These are phyloP conservation scores for Rhodomyrtus tomentosa DNA, from an alignment of 345 rosid species.

Conservation along the genomic window DNA sequence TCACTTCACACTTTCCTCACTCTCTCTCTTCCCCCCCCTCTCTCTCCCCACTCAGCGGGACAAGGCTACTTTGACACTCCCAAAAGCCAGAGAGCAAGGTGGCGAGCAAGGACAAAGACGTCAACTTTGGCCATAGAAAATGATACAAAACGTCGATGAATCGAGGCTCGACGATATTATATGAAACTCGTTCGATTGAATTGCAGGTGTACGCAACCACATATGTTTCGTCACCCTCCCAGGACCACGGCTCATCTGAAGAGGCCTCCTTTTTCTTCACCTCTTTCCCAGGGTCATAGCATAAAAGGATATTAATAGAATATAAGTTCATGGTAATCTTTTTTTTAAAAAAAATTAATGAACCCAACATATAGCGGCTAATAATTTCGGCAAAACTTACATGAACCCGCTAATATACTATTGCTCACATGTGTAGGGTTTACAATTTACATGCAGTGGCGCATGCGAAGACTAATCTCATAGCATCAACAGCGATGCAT, in stretches of 20 bases:
- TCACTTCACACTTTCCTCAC: not conserved
- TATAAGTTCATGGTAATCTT: not conserved
- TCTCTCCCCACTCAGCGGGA: not conserved
- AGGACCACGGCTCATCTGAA: not conserved
- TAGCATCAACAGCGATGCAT: no score
- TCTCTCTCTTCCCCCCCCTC: not conserved
- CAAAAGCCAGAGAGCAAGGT: not conserved
- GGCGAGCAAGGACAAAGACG: not conserved
- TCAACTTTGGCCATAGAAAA: not conserved
- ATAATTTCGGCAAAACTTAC: not conserved
- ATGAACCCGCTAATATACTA: not conserved
- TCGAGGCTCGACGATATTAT: not conserved
- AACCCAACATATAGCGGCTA: not conserved
- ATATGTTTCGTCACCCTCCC: not conserved
- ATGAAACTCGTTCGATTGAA: not conserved
- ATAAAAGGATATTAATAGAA: no score
- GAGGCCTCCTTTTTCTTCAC: not conserved
- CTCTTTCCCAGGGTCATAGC: not conserved
- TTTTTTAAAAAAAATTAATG: not conserved
- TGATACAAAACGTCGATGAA: not conserved
- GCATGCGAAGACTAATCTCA: not conserved
- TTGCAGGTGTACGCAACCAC: not conserved
- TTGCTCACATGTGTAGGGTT: not conserved
- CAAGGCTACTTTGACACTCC: not conserved
- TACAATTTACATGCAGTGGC: not conserved